Percentiles rank a stretch among this genome's conserved stretches.
These are phyloP conservation scores for Linum usitatissimum DNA, from an alignment of 345 rosid species.

Conservation along the genomic window DNA sequence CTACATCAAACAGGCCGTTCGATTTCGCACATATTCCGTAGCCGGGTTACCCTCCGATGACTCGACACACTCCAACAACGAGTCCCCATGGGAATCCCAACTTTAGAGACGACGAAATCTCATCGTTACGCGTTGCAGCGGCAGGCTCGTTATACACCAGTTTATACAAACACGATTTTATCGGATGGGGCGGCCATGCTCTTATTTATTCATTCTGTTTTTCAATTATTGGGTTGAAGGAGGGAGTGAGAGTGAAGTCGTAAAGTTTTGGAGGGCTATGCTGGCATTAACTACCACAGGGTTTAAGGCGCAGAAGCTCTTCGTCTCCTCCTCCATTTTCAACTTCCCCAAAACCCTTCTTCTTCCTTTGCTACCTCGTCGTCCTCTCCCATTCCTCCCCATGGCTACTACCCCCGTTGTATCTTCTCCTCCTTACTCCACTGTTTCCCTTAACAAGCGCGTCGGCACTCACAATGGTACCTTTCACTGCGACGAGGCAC, in stretches of 20 bases:
- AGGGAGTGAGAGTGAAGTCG: not conserved
- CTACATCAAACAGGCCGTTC: no score
- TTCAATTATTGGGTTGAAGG: slow-evolving; percentile 10
- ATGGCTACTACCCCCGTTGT: slow-evolving; percentile 21
- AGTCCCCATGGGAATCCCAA: no score
- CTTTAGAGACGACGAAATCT: no score
- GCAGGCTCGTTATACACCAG: no score
- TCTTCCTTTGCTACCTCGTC: slow-evolving; percentile 7
- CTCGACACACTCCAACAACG: no score
- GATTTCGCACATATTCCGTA: no score
- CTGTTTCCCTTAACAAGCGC: slow-evolving; percentile 44
- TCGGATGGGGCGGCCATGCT: no score
- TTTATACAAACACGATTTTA: no score
- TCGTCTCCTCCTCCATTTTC: slow-evolving; percentile 6
- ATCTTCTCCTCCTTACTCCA: slow-evolving; percentile 40
- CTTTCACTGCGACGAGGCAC: slow-evolving; percentile 98
- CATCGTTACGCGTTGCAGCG: no score
- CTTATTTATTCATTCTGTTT: slow-evolving; percentile 8
- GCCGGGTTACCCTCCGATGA: no score
- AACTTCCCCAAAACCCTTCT: slow-evolving; percentile 22
- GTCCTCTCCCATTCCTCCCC: slow-evolving; percentile 22
- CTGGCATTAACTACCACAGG: slow-evolving; percentile 26
- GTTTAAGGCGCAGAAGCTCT: slow-evolving; percentile 31
- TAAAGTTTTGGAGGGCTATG: slow-evolving; percentile 13
- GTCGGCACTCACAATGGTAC: slow-evolving; percentile 93